These are phyloP conservation scores for Casaregolazyma lundiana DNA, from an alignment of 1,139 yeast species.

Conservation along the genomic window DNA sequence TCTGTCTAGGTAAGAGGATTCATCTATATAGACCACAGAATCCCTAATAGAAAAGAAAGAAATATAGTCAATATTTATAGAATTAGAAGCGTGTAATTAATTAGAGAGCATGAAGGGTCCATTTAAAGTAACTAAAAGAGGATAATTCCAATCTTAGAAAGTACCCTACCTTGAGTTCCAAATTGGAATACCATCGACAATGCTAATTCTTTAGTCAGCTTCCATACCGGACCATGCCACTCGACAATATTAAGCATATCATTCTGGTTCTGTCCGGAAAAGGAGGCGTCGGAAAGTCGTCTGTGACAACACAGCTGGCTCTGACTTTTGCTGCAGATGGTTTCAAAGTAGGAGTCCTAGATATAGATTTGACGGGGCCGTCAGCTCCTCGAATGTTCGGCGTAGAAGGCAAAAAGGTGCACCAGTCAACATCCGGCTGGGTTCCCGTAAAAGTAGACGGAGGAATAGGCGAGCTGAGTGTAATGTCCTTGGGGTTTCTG, in stretches of 20 bases:
- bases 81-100: no score
- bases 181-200: no score
- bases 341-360: slow-evolving; percentile 82
- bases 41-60: no score
- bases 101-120: no score
- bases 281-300: slow-evolving; percentile 98
- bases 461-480: slow-evolving; percentile 35
- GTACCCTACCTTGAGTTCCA: no score
- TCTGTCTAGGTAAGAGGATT: no score
- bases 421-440: slow-evolving; percentile 85
- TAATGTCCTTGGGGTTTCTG: slow-evolving; percentile 91
- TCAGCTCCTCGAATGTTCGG: slow-evolving; percentile 97
- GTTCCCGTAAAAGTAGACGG: slow-evolving; percentile 63
- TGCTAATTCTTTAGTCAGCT: background rate
- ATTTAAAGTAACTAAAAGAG: no score
- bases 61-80: no score
- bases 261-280: slow-evolving; percentile 82
- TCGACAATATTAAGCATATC: slow-evolving; percentile 62
- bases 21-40: no score
- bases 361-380: slow-evolving; percentile 95
- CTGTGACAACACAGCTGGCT: slow-evolving; percentile 91
- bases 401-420: slow-evolving; percentile 71
- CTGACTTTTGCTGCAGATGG: slow-evolving; percentile 67
- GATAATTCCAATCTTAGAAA: no score
- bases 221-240: slow-evolving; percentile 1